Conservation (phyloP, 139 green algal genomes). For the Chlamydomonas sp. region DNA sequence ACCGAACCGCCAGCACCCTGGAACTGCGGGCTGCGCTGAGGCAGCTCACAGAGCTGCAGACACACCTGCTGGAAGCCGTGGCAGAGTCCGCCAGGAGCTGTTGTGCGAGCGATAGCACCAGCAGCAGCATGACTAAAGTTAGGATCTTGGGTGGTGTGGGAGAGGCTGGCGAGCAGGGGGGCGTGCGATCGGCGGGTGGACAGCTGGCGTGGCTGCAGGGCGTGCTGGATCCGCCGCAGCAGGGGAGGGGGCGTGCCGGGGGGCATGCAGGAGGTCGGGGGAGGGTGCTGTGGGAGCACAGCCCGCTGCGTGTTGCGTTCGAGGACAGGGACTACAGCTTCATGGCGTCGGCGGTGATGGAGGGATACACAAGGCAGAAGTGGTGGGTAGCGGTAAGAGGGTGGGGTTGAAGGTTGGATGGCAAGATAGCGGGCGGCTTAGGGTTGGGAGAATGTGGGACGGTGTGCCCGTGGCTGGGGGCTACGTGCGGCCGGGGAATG, state of each 20-base stretch:
- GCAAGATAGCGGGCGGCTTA: too few species aligned
- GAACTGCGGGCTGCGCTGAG: slow-evolving; percentile 5
- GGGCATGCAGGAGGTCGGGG: too few species aligned
- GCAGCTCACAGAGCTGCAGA: slow-evolving; percentile 1
- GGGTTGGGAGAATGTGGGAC: too few species aligned
- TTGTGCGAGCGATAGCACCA: too few species aligned
- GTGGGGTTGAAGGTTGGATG: too few species aligned
- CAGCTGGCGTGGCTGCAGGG: slow-evolving; percentile 1
- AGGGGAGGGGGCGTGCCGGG: too few species aligned
- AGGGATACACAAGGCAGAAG: slow-evolving; percentile 5
- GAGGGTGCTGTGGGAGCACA: background rate
- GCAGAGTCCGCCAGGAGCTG: background rate
- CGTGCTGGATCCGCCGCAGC: slow-evolving; percentile 2
- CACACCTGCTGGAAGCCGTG: background rate
- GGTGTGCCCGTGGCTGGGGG: too few species aligned
- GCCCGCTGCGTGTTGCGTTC: slow-evolving; percentile 24
- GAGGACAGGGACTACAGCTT: background rate
- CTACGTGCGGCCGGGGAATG: too few species aligned
- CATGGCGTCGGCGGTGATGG: background rate
- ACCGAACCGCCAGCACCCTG: background rate
- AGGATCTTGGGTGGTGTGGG: too few species aligned
- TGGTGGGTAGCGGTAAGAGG: background rate
- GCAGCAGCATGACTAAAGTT: too few species aligned
- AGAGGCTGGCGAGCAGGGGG: too few species aligned
- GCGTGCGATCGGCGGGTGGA: too few species aligned